Evolutionary conservation across 768 basidiomycete species (phyloP).

Genomic region (Leccinum sublutescens): DNA sequence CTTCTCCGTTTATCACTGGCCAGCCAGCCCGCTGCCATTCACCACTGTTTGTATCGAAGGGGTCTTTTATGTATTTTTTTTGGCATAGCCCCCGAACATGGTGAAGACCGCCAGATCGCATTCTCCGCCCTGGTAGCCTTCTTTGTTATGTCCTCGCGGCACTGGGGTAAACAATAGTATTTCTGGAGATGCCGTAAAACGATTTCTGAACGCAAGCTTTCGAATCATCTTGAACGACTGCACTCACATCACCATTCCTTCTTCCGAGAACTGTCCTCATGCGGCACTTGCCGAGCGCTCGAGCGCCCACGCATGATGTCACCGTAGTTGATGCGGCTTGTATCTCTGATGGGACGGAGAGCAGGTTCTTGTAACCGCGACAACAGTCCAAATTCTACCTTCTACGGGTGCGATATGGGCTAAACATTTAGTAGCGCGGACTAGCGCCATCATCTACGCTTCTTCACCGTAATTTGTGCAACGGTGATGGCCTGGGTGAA

Average conservation of each 20-base stretch:
- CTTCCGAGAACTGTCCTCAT: slow-evolving; percentile 27
- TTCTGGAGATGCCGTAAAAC: not conserved
- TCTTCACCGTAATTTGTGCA: not conserved
- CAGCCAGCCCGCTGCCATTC: not conserved
- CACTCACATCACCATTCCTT: not conserved
- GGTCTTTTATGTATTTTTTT: not conserved
- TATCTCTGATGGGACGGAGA: not conserved
- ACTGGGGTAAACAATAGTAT: not conserved
- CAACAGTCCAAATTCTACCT: not conserved
- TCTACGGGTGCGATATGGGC: not conserved
- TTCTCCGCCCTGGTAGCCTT: not conserved
- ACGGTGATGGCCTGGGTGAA: not conserved
- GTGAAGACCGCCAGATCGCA: not conserved
- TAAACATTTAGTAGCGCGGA: not conserved
- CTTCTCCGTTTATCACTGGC: not conserved
- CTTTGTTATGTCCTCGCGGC: not conserved
- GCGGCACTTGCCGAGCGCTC: slow-evolving; percentile 59
- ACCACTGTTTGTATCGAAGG: not conserved
- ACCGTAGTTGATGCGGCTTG: not conserved
- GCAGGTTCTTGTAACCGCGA: not conserved
- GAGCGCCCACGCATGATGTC: not conserved
- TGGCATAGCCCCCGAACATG: not conserved
- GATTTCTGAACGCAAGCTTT: not conserved
- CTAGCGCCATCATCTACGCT: not conserved
- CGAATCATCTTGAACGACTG: not conserved